Conservation (phyloP, 495 filamentous ascomycete genomes). For the Niebla homalea region DNA sequence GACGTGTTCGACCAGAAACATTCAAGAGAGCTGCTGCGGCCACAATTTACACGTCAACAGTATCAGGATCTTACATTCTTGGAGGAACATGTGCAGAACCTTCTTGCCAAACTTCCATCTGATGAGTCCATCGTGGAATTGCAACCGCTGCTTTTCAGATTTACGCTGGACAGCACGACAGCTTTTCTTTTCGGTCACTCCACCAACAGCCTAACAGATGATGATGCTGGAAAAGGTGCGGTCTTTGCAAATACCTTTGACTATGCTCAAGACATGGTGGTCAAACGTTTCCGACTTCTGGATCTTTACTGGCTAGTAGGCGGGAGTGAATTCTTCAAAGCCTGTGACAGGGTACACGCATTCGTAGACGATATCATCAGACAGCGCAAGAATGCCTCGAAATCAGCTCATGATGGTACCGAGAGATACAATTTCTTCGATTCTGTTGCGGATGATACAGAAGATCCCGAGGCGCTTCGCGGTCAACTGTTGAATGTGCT, state of each 20-base stretch:
- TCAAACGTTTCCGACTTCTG: conserved; percentile 27
- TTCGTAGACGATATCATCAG: conserved; percentile 29
- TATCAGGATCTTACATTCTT: conserved; percentile 13
- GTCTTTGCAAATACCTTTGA: conserved; percentile 28
- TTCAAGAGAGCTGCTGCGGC: conserved; percentile 35
- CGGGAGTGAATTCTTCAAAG: conserved; percentile 24
- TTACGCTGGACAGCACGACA: conserved; percentile 37
- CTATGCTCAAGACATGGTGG: conserved; percentile 24
- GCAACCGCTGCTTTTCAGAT: conserved; percentile 36
- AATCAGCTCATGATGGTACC: neutral
- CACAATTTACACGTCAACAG: conserved; percentile 26
- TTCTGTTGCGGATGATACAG: conserved; percentile 18
- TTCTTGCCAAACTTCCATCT: conserved; percentile 6
- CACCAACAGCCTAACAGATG: conserved; percentile 19
- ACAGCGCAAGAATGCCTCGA: neutral
- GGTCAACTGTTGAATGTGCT: conserved; percentile 46
- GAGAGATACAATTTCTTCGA: conserved; percentile 15
- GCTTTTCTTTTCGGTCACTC: conserved; percentile 38
- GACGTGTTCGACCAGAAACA: conserved; percentile 16
- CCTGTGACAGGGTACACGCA: conserved; percentile 26
- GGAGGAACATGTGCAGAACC: conserved; percentile 6
- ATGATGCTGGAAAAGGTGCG: conserved; percentile 12
- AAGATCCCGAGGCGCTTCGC: conserved; percentile 25
- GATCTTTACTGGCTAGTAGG: conserved; percentile 37
- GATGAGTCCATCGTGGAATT: conserved; percentile 25